A percentile compares a stretch with the other conserved stretches of the same genome.
These are phyloP conservation scores for Chaetomiaceae sp. DNA, from an alignment of 2,329 filamentous ascomycete genomes.

Conservation along the genomic window DNA sequence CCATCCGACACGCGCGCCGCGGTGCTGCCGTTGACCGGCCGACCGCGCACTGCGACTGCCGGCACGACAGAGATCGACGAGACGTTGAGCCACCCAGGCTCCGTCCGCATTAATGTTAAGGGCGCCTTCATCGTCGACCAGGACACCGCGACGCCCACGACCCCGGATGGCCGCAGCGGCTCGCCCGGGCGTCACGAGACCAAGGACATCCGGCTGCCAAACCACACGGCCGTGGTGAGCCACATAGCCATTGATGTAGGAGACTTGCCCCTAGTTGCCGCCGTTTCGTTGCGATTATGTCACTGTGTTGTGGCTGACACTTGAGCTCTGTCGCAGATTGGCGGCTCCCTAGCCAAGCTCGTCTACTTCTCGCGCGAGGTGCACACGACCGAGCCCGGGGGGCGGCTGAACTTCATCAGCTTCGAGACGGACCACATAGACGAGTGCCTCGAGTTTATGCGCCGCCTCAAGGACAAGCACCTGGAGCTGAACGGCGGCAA, in stretches of 20 bases:
- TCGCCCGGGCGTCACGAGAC: conserved; percentile 61
- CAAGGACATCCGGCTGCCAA: conserved; percentile 91
- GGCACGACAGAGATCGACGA: conserved; percentile 54
- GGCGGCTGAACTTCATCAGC: conserved; percentile 87
- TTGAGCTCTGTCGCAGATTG: conserved; percentile 59
- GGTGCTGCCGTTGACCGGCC: background rate
- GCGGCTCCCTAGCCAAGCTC: conserved; percentile 90
- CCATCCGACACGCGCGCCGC: background rate
- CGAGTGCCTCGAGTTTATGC: conserved; percentile 88
- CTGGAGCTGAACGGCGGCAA: conserved; percentile 63
- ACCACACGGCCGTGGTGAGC: conserved; percentile 91
- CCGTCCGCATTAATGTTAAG: conserved; percentile 92
- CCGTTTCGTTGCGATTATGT: conserved; percentile 20
- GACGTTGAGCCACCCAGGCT: conserved; percentile 58
- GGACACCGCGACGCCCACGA: conserved; percentile 53
- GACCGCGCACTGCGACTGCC: conserved; percentile 37
- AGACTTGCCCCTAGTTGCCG: conserved; percentile 24
- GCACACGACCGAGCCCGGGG: conserved; percentile 72
- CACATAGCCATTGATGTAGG: conserved; percentile 94
- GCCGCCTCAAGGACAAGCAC: conserved; percentile 77
- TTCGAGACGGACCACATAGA: conserved; percentile 96
- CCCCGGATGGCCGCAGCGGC: conserved; percentile 40
- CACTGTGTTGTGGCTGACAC: conserved; percentile 16
- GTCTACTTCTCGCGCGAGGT: conserved; percentile 95
- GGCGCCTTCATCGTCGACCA: conserved; percentile 96